phyloP scores from a whole-genome alignment of 495 filamentous ascomycete species.

The Lasiosphaeris hirsuta region DNA sequence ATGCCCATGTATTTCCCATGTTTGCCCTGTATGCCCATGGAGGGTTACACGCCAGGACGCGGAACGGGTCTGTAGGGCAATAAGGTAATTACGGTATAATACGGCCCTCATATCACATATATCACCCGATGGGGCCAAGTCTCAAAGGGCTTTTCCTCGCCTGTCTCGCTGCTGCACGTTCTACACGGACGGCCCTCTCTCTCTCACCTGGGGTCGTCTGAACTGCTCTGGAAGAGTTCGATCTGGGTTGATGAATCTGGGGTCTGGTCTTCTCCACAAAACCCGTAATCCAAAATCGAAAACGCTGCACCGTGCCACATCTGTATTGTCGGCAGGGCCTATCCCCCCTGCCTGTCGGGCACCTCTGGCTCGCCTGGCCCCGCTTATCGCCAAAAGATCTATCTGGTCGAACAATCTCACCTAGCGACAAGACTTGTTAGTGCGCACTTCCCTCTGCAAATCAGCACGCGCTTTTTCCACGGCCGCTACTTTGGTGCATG shows the following conservation, averaged over 20 bases:
- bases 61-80: neutral
- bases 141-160: neutral
- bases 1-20: too few species aligned
- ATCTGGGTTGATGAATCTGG: neutral
- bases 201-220: neutral
- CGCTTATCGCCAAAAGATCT: slow-evolving; percentile 6
- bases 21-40: neutral
- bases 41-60: slow-evolving; percentile 8
- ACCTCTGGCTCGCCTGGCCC: neutral
- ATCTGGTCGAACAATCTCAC: slow-evolving; percentile 12
- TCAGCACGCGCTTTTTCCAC: too few species aligned
- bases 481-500: too few species aligned
- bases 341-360: too few species aligned
- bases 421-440: slow-evolving; percentile 6
- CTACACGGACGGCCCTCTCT: neutral
- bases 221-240: neutral
- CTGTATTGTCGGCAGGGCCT: too few species aligned
- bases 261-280: neutral
- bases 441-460: too few species aligned
- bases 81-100: slow-evolving; percentile 13
- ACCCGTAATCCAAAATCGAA: too few species aligned
- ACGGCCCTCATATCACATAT: neutral
- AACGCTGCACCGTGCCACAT: too few species aligned
- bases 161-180: neutral
- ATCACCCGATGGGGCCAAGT: neutral